Conservation (phyloP, 331 rosid species). For the Quercus tomentella region DNA sequence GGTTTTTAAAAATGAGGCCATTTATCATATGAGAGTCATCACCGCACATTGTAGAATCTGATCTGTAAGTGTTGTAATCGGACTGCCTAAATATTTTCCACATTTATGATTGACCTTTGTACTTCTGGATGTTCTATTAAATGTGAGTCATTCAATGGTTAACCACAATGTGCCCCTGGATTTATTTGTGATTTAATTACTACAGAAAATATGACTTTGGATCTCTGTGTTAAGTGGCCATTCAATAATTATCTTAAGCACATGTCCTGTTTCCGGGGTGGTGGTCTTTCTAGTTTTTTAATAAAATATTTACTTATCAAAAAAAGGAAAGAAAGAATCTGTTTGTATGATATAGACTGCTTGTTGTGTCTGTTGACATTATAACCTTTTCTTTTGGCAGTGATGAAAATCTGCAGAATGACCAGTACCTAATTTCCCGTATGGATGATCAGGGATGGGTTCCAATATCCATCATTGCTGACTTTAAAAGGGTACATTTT, state of each 20-base stretch:
- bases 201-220: background rate
- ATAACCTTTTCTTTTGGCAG: constrained; percentile 62
- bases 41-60: constrained; percentile 7
- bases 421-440: constrained; percentile 65
- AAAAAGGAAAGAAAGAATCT: background rate
- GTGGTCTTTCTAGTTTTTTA: no score
- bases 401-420: constrained; percentile 88
- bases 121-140: background rate
- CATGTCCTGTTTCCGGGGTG: no score
- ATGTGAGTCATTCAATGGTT: background rate
- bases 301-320: no score
- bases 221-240: no score
- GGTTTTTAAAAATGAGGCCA: background rate
- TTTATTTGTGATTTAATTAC: background rate
- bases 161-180: background rate
- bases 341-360: background rate
- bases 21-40: background rate
- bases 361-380: constrained; percentile 33
- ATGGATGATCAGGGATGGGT: constrained; percentile 99
- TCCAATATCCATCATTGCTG: constrained; percentile 63
- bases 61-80: background rate
- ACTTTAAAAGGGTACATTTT: constrained; percentile 80
- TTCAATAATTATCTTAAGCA: no score
- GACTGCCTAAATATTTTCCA: background rate
- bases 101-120: background rate